Base-by-base conservation (phyloP, 1,284 basidiomycete genomes). In the Schizophyllum amplum region DNA sequence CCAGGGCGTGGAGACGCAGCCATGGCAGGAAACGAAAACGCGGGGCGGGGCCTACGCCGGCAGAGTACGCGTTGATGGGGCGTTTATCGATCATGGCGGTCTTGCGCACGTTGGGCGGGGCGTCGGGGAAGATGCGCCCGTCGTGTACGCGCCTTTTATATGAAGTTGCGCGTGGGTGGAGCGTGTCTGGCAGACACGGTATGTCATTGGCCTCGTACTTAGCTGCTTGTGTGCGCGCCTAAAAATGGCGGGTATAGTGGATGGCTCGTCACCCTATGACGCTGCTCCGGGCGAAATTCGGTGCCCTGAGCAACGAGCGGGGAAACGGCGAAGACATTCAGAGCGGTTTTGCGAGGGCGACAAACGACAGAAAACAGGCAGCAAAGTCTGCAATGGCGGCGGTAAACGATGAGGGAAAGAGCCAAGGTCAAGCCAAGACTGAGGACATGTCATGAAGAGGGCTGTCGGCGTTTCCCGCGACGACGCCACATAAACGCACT, bases 1-100 rank as follows among this genome's bases (percentile, higher is more conserved):
- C 76, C 26, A 73, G 63, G 5, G 69, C 74, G 69, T 77, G 75
- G 2, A 76, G 67, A 46, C 72, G 66, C 6, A 78, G 49, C 75
- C 76, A 78, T 1, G 65, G 58, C 13, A 67, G 66, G 51, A 75
- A 64, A 9, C 63, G 64, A 55, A 78, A 75, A 7, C 15, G 52
- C 11, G 6, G 56, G 24, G 54, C 33, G 17, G 33, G 33, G 33
- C 33, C 17, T 3, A 42, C 33, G 17, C 33, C 33, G 13, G 33
- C 33, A 9, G 33, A 42, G 33, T 42, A 42, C 13, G 33, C 33
- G 33, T 42, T 42, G 33, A 42, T 9, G 33, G 33, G 33, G 33
- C 33, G 33, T 17, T 42, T 42, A 17, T 42, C 7, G 33, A 42
- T 9, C 33, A 42, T 42, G 33, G 33, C 33, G 33, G 33, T 42